phyloP scores from a whole-genome alignment of 257 asterid species.

The Euphrasia confusa region DNA sequence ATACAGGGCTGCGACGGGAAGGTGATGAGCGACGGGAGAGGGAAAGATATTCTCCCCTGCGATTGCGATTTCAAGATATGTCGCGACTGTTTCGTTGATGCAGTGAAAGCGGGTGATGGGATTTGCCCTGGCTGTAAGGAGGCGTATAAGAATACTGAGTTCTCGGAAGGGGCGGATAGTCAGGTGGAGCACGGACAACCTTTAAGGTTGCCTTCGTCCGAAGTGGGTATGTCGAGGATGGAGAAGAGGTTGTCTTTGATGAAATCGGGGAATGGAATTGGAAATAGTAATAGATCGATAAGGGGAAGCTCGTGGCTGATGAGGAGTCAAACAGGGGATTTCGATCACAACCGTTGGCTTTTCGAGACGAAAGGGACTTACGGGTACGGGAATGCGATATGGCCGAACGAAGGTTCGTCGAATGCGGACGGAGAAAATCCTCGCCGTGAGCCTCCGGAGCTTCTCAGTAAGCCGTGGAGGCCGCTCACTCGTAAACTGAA shows the following conservation, averaged over 20 bases:
- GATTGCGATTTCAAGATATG: constrained; percentile 79
- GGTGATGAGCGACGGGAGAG: constrained; percentile 71
- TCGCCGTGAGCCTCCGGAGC: constrained; percentile 45
- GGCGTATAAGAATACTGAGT: constrained; percentile 52
- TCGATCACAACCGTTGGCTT: constrained; percentile 66
- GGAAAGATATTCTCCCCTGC: constrained; percentile 68
- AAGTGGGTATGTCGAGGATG: constrained; percentile 57
- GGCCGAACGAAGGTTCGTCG: constrained; percentile 62
- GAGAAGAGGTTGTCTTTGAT: constrained; percentile 67
- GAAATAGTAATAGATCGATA: constrained; percentile 34
- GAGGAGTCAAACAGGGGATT: constrained; percentile 63
- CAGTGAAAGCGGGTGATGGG: constrained; percentile 60
- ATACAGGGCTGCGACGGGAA: constrained; percentile 68
- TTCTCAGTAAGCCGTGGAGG: constrained; percentile 71
- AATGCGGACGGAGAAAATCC: constrained; percentile 26
- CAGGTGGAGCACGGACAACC: constrained; percentile 39
- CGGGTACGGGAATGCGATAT: constrained; percentile 76
- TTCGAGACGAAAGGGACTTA: constrained; percentile 29
- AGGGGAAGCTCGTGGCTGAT: constrained; percentile 47
- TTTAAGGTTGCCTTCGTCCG: constrained; percentile 46
- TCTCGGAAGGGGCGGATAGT: constrained; percentile 22
- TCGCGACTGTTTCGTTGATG: constrained; percentile 59
- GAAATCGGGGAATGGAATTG: constrained; percentile 33
- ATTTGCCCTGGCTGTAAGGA: constrained; percentile 84
- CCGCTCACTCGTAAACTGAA: constrained; percentile 75